Percentiles rank a stretch among this genome's conserved stretches.
These are phyloP conservation scores for Phaeosphaeriaceae sp. DNA, from an alignment of 2,329 filamentous ascomycete species.

Conservation along the genomic window DNA sequence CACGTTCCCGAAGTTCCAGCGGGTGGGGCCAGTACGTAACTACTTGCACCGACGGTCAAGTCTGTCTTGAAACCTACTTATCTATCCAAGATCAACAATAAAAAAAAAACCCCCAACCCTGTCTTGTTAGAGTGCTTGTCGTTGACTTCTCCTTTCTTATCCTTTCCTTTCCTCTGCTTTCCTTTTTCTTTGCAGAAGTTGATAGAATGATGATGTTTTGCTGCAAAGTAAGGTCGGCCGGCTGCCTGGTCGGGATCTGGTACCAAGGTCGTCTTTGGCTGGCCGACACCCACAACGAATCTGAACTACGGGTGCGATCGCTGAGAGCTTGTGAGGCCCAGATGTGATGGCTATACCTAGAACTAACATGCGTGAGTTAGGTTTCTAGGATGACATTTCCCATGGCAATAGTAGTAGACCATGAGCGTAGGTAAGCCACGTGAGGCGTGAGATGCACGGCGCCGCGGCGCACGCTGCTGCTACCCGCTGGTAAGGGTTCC, in stretches of 20 bases:
- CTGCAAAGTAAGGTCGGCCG: no score
- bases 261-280: constrained; percentile 1
- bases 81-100: no score
- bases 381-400: constrained; percentile 2
- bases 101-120: no score
- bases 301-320: constrained; percentile 2
- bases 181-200: no score
- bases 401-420: constrained; percentile 18
- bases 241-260: constrained; percentile 6
- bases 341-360: no score
- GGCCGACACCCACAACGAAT: no score
- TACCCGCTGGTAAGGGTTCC: constrained; percentile 31
- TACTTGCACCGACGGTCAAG: no score
- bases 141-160: no score
- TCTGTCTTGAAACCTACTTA: no score
- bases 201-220: constrained; percentile 5
- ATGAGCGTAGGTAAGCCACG: constrained; percentile 20
- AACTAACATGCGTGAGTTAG: constrained; percentile 1
- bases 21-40: constrained; percentile 16
- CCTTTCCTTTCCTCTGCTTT: no score
- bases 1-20: constrained; percentile 26
- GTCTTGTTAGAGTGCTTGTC: no score
- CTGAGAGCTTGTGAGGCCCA: constrained; percentile 1
- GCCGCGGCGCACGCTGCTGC: constrained; percentile 12
- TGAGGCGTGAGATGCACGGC: constrained; percentile 13